Evolutionary conservation across 179 eudicot species (phyloP).

Genomic region (Beta lomatogona): DNA sequence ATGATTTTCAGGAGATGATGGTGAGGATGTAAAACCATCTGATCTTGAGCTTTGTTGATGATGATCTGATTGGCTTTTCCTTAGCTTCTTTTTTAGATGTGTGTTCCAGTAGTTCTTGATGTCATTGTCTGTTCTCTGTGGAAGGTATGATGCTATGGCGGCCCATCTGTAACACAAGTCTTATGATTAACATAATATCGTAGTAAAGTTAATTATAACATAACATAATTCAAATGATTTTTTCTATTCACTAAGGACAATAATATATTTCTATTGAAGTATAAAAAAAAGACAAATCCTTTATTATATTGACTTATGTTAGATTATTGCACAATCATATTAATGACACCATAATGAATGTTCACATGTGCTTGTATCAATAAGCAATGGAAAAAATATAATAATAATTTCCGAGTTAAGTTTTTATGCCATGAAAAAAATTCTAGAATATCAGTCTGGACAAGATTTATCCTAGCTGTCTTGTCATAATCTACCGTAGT

Average conservation of each 20-base stretch:
- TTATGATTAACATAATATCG: not conserved
- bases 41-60: conserved; percentile 20
- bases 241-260: too few relatives aligned
- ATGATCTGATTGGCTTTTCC: conserved; percentile 38
- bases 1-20: conserved; percentile 28
- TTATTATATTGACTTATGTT: not conserved
- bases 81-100: conserved; percentile 79
- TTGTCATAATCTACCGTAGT: not conserved
- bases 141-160: conserved; percentile 88
- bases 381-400: not conserved
- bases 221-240: not conserved
- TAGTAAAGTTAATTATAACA: too few relatives aligned
- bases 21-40: conserved; percentile 35
- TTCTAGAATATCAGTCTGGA: not conserved
- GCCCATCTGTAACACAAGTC: conserved; percentile 67
- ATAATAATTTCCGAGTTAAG: not conserved
- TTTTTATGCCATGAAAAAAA: too few relatives aligned
- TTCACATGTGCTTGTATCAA: conserved; percentile 6
- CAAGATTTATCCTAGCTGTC: conserved; percentile 6
- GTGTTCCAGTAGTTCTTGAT: conserved; percentile 93
- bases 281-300: not conserved
- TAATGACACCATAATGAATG: not conserved
- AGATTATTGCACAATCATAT: conserved; percentile 7
- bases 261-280: too few relatives aligned
- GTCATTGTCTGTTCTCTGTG: conserved; percentile 87